Evolutionary conservation across 805 yeast species (phyloP), one percentile per base, ranked within the genome.

Genomic region (Wickerhamiella allomyrinae): DNA sequence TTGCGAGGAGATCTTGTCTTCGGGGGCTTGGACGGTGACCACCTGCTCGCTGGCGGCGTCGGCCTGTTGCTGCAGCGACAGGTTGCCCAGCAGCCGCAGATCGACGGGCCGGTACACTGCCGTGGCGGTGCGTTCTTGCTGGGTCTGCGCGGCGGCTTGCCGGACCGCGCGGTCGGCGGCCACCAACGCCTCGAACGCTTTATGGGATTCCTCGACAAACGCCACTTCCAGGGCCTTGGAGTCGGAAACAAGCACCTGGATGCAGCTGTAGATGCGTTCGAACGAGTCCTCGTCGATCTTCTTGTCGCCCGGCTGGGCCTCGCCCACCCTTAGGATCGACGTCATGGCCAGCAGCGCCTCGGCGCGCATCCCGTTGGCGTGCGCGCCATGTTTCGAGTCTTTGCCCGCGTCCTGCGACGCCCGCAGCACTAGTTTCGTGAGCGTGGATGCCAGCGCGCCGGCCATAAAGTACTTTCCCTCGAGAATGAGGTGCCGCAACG

Each of bases 311-410:
- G 70, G 66, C 14, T 71, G 61, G 10, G 91, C 73, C 51, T 84
- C 82, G 39, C 95, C 95, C 33, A 76, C 89, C 57, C 98, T 75
- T 46, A 91, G 68, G 40, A 89, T 79, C 27, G 95, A 84, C 42
- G 94, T 94, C 77, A 93, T 73, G 46, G 85, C 80, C 54, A 91
- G 73, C 68, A 89, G 70, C 13, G 95, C 96, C 65, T 91, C 98
- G 19, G 97, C 97, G 54, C 80, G 83, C 56, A 85, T 70, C 11
- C 93, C 93, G 61, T 91, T 89, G 45, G 75, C 65, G 29, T 75
- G 67, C n/a, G 64, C 64, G 11, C 49, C 50, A 45, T 76, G 71
- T n/a, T n/a, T n/a, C 22, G 15, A 13, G 2, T 24, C 40, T 1
- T 23, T 27, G 7, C 68, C 61, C 2, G 79, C 65, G 29, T 73